phyloP scores from a whole-genome alignment of 495 filamentous ascomycete species.

The Neurospora discreta region DNA sequence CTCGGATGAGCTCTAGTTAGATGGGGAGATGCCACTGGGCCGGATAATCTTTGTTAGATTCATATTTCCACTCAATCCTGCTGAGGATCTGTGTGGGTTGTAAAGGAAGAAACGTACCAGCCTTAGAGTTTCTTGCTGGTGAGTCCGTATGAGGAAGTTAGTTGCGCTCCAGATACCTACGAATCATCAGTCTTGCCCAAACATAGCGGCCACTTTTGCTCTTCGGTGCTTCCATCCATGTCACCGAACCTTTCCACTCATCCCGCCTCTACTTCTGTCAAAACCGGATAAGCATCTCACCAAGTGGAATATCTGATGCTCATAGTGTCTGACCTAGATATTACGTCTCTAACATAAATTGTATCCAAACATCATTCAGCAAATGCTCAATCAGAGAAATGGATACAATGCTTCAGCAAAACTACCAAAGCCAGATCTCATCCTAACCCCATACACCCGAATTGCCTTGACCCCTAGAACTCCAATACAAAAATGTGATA shows the following conservation, averaged over 20 bases:
- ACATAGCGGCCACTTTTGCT: neutral
- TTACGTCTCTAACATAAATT: neutral
- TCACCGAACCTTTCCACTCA: neutral
- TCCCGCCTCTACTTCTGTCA: neutral
- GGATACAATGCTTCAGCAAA: neutral
- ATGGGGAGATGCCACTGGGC: neutral
- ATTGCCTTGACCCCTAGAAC: neutral
- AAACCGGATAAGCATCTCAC: neutral
- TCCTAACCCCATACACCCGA: neutral
- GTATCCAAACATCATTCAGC: neutral
- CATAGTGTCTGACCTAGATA: neutral
- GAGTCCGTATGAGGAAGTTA: neutral
- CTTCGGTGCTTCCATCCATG: neutral
- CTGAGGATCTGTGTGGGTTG: neutral
- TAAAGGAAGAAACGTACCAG: neutral
- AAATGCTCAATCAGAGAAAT: neutral
- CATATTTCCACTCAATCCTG: neutral
- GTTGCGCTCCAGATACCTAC: neutral
- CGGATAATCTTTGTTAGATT: neutral
- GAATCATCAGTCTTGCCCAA: neutral
- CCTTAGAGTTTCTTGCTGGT: neutral
- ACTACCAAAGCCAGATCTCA: neutral
- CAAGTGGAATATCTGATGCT: neutral
- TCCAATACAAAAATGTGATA: neutral
- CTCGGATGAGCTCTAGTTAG: neutral